Percentiles rank a stretch among this genome's conserved stretches.
phyloP scores from a whole-genome alignment of 352 stramenopile species.

The Pythium sukuiense region DNA sequence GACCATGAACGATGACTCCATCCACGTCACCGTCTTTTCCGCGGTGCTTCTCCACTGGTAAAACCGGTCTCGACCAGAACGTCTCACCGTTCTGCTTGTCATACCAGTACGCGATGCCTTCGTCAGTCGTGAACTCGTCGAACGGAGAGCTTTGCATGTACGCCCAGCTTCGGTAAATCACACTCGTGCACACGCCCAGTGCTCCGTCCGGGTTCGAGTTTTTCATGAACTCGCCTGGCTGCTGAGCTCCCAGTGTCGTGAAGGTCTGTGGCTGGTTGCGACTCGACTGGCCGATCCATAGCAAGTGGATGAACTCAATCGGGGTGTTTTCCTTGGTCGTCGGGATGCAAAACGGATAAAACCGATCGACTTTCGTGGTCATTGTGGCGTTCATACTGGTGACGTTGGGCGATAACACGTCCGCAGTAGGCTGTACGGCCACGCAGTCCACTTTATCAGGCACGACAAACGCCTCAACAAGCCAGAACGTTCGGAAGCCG shows the following conservation, averaged over 20 bases:
- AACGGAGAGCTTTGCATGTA: constrained; percentile 86
- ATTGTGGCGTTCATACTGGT: constrained; percentile 81
- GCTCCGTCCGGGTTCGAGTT: constrained; percentile 69
- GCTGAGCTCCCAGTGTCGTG: constrained; percentile 85
- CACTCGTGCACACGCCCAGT: constrained; percentile 79
- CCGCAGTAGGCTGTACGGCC: constrained; percentile 73
- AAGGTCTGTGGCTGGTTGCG: constrained; percentile 91
- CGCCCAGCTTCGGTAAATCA: constrained; percentile 92
- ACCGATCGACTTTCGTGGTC: constrained; percentile 85
- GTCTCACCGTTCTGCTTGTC: constrained; percentile 80
- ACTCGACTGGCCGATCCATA: constrained; percentile 87
- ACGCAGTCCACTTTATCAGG: constrained; percentile 44
- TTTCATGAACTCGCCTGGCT: constrained; percentile 92
- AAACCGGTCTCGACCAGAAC: constrained; percentile 89
- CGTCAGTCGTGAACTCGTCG: constrained; percentile 91
- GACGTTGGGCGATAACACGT: constrained; percentile 83
- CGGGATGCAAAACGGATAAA: constrained; percentile 92
- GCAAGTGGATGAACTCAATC: constrained; percentile 92
- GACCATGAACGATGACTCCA: constrained; percentile 72
- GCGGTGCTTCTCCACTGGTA: constrained; percentile 74
- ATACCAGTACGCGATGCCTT: constrained; percentile 92
- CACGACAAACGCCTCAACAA: constrained; percentile 57
- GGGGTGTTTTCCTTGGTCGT: constrained; percentile 91
- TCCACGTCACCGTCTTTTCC: constrained; percentile 78
- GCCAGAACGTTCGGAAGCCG: constrained; percentile 90